These are phyloP conservation scores for Fraxinus angustifolia DNA, from an alignment of 305 asterid species.

Conservation along the genomic window DNA sequence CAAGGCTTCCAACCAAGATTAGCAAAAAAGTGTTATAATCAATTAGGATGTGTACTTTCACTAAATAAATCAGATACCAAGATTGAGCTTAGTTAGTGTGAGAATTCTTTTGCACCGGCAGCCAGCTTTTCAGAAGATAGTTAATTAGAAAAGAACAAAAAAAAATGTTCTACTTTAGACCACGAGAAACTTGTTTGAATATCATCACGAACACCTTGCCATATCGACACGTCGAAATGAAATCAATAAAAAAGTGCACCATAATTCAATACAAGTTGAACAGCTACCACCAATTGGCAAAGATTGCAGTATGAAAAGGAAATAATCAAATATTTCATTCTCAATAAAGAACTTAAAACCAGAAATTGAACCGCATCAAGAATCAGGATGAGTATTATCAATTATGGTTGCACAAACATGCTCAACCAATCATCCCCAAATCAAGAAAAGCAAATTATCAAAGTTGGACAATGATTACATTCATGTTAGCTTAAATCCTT, in stretches of 20 bases:
- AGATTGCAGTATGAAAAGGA: background rate
- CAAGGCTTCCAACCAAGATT: background rate
- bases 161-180: conserved; percentile 1
- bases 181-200: background rate
- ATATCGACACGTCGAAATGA: background rate
- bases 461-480: background rate
- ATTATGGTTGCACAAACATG: background rate
- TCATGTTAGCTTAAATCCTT: background rate
- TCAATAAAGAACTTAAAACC: background rate
- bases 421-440: background rate
- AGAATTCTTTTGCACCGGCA: background rate
- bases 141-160: background rate
- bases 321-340: background rate
- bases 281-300: conserved; percentile 1
- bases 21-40: background rate
- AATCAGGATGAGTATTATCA: background rate
- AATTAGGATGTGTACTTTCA: background rate
- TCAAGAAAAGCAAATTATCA: background rate
- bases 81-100: background rate
- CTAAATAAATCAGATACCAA: background rate
- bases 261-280: background rate
- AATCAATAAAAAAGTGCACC: background rate
- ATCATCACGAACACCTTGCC: conserved; percentile 5
- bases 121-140: background rate
- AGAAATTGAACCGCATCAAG: background rate